Base-by-base conservation (phyloP, 208 protist genomes). In the Trypanosoma scelopori region DNA sequence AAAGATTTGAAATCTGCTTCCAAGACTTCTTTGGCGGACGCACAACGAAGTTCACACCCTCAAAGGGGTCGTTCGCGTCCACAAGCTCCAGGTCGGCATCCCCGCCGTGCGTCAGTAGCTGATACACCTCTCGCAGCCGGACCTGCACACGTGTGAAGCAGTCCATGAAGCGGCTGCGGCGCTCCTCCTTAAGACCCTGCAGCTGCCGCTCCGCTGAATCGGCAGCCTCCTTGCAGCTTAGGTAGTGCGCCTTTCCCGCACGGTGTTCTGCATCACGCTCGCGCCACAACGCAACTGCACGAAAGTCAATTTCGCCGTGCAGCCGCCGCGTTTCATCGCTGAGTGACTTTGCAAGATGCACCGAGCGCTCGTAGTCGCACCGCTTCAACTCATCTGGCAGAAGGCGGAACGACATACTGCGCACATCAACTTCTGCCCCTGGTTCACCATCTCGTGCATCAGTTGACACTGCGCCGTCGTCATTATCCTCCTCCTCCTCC, bases 1-100 rank as follows among this genome's bases (percentile, higher is more conserved):
- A 99, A 1, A 99, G 84, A 84, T 99, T 99, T 1, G 87, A 94
- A 64, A 99, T 99, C 67, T 99, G 98, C 80, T 99, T 99, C 99
- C 99, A 99, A 65, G 92, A 98, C 88, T 99, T 99, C 73, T 99
- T 99, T 6, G 99, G 98, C 12, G 99, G 99, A 11, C 98, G 85
- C 1, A 99, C 99, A 57, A 94, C 94, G 80, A 99, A 99, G 20
- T 97, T 74, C 37, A 99, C 95, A 43, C 98, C 88, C 60, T 99
- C 98, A 69, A 99, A 99, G 5, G 98, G 99, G 69, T 99, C 98
- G 53, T 98, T 89, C 20, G 76, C 87, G 79, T 99, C 99, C 0
- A 99, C 97, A 22, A 99, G 87, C 87, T 99, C 99, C 48, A 99
- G 87, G 73, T 99, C 99, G 9, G 99, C 99, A 78, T 99, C 99